A percentile compares a stretch with the other conserved stretches of the same genome.
phyloP scores from a whole-genome alignment of 768 basidiomycete genomes.

The Mycena venus region DNA sequence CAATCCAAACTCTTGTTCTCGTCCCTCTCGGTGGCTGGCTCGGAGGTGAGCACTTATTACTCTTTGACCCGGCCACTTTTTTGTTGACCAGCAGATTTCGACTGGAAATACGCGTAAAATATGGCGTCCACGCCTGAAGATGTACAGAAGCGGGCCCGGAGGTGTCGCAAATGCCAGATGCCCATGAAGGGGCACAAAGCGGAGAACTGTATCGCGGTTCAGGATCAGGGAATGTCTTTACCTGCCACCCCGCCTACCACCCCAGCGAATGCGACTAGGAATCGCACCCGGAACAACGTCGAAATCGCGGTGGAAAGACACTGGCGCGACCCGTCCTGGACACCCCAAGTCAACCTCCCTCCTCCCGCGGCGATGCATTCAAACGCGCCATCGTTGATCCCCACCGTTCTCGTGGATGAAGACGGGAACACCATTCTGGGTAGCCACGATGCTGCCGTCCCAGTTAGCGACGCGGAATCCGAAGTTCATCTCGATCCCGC shows the following conservation, averaged over 20 bases:
- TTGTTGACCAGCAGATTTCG: neutral
- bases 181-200: conserved; percentile 32
- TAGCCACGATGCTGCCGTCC: conserved; percentile 1
- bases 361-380: neutral
- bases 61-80: neutral
- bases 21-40: neutral
- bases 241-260: conserved; percentile 27
- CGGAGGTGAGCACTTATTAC: neutral
- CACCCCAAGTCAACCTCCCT: neutral
- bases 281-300: neutral
- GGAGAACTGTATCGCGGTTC: conserved; percentile 16
- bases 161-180: conserved; percentile 28
- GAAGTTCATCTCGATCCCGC: neutral
- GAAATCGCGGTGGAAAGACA: conserved; percentile 19
- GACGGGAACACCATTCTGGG: conserved; percentile 34
- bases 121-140: conserved; percentile 22
- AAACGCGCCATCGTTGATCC: conserved; percentile 17
- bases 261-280: conserved; percentile 16
- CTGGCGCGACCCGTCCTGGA: conserved; percentile 30
- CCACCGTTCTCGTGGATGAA: conserved; percentile 31
- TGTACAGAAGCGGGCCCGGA: conserved; percentile 15
- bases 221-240: neutral
- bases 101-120: neutral
- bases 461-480: conserved; percentile 11
- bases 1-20: neutral